Evolutionary conservation across 75 land plant genomes (phyloP).

Genomic region (Pinus tabuliformis): DNA sequence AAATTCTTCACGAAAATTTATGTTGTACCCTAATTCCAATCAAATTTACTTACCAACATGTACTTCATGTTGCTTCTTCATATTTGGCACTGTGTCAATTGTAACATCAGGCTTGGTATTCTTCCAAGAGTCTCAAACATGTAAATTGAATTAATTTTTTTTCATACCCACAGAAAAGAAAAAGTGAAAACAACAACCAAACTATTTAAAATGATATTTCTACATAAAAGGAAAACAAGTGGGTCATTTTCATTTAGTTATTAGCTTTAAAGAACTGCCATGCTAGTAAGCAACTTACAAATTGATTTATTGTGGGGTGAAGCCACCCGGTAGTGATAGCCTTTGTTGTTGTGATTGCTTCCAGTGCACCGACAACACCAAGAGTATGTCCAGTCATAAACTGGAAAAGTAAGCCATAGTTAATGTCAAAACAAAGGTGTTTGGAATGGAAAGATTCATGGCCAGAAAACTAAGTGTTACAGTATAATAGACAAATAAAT

Average conservation of each 20-base stretch:
- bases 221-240: too few relatives aligned
- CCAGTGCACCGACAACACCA: conserved; percentile 63
- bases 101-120: conserved; percentile 43
- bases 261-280: conserved; percentile 1
- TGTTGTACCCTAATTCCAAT: background rate
- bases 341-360: conserved; percentile 58
- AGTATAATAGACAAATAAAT: too few relatives aligned
- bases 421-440: background rate
- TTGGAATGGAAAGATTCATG: too few relatives aligned
- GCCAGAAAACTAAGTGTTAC: too few relatives aligned
- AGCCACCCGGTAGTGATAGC: conserved; percentile 65
- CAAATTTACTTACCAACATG: conserved; percentile 41
- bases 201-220: too few relatives aligned
- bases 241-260: background rate
- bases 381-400: conserved; percentile 65
- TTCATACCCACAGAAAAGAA: too few relatives aligned
- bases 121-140: conserved; percentile 20
- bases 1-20: too few relatives aligned
- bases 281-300: conserved; percentile 14
- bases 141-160: too few relatives aligned
- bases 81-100: conserved; percentile 53
- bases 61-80: conserved; percentile 51
- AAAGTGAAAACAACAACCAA: too few relatives aligned
- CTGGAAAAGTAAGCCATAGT: conserved; percentile 13
- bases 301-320: conserved; percentile 61